Evolutionary conservation across 1,284 basidiomycete genomes (phyloP), one percentile per base, ranked within the genome.

Genomic region (Puccinia horiana): DNA sequence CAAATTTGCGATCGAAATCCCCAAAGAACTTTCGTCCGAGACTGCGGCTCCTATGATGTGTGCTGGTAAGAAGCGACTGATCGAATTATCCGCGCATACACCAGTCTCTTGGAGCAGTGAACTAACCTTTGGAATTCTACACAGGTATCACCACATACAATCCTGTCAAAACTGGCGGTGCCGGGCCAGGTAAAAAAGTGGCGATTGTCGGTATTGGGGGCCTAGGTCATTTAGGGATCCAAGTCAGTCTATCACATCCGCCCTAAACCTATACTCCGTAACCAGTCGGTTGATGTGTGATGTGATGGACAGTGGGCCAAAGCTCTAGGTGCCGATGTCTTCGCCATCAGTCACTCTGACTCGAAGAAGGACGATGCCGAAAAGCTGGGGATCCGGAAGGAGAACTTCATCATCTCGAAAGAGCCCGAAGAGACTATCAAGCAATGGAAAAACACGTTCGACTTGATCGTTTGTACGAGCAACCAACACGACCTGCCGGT

Each of bases 31-130:
- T 35, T 74, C 79, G 0, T 81, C 79, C 32, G 79, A 81, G 79
- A 74, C 70, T 74, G 79, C 79, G 37, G 79, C 79, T 11, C 79
- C 79, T 20, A 81, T 81, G 79, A 81, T 81, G 79, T 73, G 78
- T 80, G 78, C 78, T 2, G 78, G 78, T 80, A 72, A 73, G 78
- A 40, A 42, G 23, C 35, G n/a, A 14, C 11, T 58, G 37, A 2
- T 40, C 32, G 5, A 44, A 3, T 29, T 18, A 54, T 29, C 35
- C 35, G 3, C 72, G 42, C 42, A 16, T 44, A 44, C 20, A 54
- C 20, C 23, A 5, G 20, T 16, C 16, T 65, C 3, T 18, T 12
- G 40, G 58, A 63, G 8, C 32, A 63, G 16, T 16, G 40, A 12
- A 35, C 40, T 65, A 14, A 42, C 37, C 12, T 3, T 5, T 11